Base-by-base conservation (phyloP, 345 rosid species). In the Syzygium aromaticum region DNA sequence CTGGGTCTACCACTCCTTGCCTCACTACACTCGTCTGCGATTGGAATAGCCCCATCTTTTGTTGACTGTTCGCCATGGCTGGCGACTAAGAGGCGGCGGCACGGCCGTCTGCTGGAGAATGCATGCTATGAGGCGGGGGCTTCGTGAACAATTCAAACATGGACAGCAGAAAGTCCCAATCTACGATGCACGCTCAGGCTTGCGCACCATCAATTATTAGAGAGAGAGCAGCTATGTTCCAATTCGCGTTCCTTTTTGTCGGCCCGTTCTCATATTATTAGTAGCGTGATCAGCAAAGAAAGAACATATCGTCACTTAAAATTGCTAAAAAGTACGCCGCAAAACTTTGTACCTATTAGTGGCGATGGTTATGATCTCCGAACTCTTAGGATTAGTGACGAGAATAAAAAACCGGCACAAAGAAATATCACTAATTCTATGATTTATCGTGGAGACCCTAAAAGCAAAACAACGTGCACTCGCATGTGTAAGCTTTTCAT, bases 1-100 rank as follows among this genome's bases (percentile, higher is more conserved):
- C n/a, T 56, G 63, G 63, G n/a, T 23, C 23, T 56, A 23, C 63
- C 63, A 23, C 1, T 56, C 63, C 63, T 56, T 56, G 63, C 6
- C 63, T 56, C 61, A 23, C 61, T 9, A 56, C 13, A 56, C 27
- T 56, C 63, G n/a, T 56, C n/a, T 23, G 63, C 61, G 27, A 56
- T 56, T 25, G 61, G 61, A 22, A 56, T 56, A 7, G 59, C 27
- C 59, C 59, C 59, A 54, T 8, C 59, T 54, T 54, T 54, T 54
- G 59, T 54, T 54, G 59, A 54, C 1, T 0, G 59, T 54, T 54
- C 1, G 27, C 59, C 27, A 3, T 22, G 59, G 12, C 27, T 27
- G 0, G 59, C 59, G 27, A 22, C 0, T 25, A 54, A 54, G 25
- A 7, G 27, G 5, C 59, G 0, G 27, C 0, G 5, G 59, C 27